Conservation (phyloP, 257 asterid species). For the Solanum lignicaule region DNA sequence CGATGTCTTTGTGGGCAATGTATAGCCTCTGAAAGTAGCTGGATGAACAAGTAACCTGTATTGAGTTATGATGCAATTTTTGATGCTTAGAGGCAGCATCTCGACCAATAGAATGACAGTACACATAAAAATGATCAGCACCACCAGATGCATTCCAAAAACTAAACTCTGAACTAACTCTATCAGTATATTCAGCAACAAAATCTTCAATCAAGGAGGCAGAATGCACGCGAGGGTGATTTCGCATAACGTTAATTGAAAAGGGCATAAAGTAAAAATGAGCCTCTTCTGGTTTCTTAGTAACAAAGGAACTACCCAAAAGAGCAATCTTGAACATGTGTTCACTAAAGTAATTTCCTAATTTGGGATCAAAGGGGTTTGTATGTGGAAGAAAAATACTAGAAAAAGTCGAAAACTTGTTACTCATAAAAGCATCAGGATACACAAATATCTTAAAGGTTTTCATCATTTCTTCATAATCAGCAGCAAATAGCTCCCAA, state of each 20-base stretch:
- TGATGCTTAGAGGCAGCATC: constrained; percentile 55
- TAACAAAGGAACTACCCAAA: constrained; percentile 34
- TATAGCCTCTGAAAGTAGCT: constrained; percentile 76
- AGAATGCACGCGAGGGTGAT: constrained; percentile 44
- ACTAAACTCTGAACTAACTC: constrained; percentile 32
- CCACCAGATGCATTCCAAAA: constrained; percentile 77
- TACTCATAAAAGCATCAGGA: constrained; percentile 25
- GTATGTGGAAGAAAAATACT: constrained; percentile 45
- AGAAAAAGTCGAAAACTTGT: constrained; percentile 26
- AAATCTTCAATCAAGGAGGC: constrained; percentile 44
- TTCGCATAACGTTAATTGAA: constrained; percentile 65
- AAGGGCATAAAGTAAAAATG: constrained; percentile 69
- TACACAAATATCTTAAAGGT: constrained; percentile 50
- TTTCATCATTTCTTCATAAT: constrained; percentile 47
- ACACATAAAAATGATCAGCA: constrained; percentile 64
- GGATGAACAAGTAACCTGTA: constrained; percentile 65
- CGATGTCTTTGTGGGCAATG: constrained; percentile 54
- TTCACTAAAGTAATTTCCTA: constrained; percentile 78
- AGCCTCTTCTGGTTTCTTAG: constrained; percentile 40
- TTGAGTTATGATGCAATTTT: constrained; percentile 41
- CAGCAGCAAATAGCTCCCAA: constrained; percentile 46
- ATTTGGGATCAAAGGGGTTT: constrained; percentile 36
- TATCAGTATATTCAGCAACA: constrained; percentile 40
- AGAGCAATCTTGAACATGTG: constrained; percentile 75
- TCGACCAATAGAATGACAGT: constrained; percentile 64